phyloP scores from a whole-genome alignment of 2,329 filamentous ascomycete genomes.

The Capronia epimyces region DNA sequence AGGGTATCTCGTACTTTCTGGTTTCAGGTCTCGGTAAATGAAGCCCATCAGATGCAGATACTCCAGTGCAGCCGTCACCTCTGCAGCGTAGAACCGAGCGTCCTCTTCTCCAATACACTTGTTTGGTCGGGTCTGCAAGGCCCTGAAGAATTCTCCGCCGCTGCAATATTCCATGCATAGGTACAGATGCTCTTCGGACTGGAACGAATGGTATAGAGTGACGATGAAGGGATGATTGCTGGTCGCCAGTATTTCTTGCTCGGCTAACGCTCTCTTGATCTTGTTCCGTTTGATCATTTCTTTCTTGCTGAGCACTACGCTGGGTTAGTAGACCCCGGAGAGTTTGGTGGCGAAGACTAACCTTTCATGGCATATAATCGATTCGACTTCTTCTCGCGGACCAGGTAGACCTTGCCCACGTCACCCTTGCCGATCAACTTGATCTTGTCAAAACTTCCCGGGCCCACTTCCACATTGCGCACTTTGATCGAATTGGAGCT shows the following conservation, averaged over 20 bases:
- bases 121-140: constrained; percentile 88
- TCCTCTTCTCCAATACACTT: constrained; percentile 98
- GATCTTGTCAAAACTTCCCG: constrained; percentile 97
- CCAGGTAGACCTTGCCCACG: constrained; percentile 96
- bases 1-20: constrained; percentile 66
- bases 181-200: constrained; percentile 96
- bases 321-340: constrained; percentile 36
- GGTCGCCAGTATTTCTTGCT: constrained; percentile 95
- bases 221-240: constrained; percentile 99
- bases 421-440: constrained; percentile 98
- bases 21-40: constrained; percentile 96
- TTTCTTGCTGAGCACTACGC: constrained; percentile 89
- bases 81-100: constrained; percentile 92
- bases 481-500: constrained; percentile 99
- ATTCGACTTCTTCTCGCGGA: constrained; percentile 94
- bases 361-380: constrained; percentile 98
- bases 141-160: constrained; percentile 95
- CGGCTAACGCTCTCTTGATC: constrained; percentile 94
- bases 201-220: constrained; percentile 96
- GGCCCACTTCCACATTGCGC: constrained; percentile 90
- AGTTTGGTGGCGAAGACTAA: constrained; percentile 41
- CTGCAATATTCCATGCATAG: constrained; percentile 99
- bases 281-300: constrained; percentile 99
- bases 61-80: constrained; percentile 92
- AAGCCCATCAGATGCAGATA: constrained; percentile 99